These are phyloP conservation scores for Curvularia spicifera DNA, from an alignment of 2,329 filamentous ascomycete species.

Conservation along the genomic window DNA sequence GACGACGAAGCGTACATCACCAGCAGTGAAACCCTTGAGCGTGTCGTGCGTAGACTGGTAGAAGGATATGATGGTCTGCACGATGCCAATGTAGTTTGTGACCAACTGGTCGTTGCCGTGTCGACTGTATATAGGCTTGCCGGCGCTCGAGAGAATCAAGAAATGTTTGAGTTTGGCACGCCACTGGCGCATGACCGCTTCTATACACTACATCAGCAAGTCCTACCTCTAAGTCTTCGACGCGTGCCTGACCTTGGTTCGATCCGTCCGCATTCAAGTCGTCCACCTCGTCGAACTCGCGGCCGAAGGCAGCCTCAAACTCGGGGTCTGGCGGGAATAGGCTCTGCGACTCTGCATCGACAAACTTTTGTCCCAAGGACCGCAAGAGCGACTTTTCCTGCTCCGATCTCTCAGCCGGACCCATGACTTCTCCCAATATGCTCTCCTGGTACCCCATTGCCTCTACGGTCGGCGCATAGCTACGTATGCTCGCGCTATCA, in stretches of 20 bases:
- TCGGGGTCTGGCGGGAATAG: conserved; percentile 54
- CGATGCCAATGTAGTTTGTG: conserved; percentile 91
- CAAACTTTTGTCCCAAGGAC: conserved; percentile 65
- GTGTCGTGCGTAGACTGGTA: conserved; percentile 82
- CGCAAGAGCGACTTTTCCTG: conserved; percentile 72
- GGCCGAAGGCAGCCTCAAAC: conserved; percentile 69
- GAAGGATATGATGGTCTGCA: conserved; percentile 97
- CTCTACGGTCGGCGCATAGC: conserved; percentile 68
- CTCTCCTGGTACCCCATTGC: conserved; percentile 78
- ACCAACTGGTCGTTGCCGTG: conserved; percentile 90
- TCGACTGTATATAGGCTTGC: conserved; percentile 95
- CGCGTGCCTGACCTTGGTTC: conserved; percentile 64
- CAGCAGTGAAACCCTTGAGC: conserved; percentile 85
- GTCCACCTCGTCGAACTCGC: conserved; percentile 79
- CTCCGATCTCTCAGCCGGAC: conserved; percentile 64
- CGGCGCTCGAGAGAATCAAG: conserved; percentile 91
- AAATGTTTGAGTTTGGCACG: conserved; percentile 96
- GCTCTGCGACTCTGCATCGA: conserved; percentile 62
- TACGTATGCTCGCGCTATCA: conserved; percentile 70
- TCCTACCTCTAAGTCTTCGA: conserved; percentile 22
- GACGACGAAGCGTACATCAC: conserved; percentile 83
- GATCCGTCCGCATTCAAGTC: conserved; percentile 60
- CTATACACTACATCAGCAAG: conserved; percentile 45
- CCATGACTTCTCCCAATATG: conserved; percentile 74
- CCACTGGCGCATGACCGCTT: conserved; percentile 71